A percentile compares a stretch with the other conserved stretches of the same genome.
These are phyloP conservation scores for Rhexocercosporidium sp. DNA, from an alignment of 2,329 filamentous ascomycete genomes.

Conservation along the genomic window DNA sequence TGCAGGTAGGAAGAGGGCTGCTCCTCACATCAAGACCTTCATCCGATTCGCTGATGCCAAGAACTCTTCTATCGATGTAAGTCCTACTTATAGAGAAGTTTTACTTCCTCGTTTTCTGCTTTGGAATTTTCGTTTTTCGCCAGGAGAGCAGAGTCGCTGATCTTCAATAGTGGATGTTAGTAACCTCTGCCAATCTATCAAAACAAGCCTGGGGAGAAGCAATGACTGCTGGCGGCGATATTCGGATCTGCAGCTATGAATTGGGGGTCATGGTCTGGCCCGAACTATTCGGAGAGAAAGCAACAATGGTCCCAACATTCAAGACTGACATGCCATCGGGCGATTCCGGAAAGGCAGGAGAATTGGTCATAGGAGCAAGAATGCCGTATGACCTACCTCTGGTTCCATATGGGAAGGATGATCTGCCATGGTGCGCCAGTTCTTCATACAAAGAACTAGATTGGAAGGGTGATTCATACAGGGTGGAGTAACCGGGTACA, in stretches of 20 bases:
- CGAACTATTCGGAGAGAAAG: conserved; percentile 52
- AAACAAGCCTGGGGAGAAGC: conserved; percentile 87
- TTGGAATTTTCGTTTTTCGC: too few species aligned
- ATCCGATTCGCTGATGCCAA: conserved; percentile 60
- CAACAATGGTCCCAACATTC: conserved; percentile 72
- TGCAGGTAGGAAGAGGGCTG: conserved; percentile 69
- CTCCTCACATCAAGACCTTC: conserved; percentile 91
- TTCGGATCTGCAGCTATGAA: conserved; percentile 82
- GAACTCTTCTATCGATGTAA: conserved; percentile 21
- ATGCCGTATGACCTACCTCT: conserved; percentile 86
- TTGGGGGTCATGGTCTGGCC: conserved; percentile 87
- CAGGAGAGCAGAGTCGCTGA: background rate
- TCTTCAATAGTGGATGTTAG: conserved; percentile 67
- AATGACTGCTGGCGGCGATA: conserved; percentile 58
- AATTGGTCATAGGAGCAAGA: conserved; percentile 67
- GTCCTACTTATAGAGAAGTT: background rate
- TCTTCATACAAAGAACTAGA: conserved; percentile 65
- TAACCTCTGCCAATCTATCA: conserved; percentile 91
- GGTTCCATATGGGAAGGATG: conserved; percentile 63
- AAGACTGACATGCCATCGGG: conserved; percentile 58
- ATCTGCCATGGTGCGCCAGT: conserved; percentile 80
- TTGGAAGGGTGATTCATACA: conserved; percentile 39
- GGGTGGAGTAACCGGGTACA: background rate
- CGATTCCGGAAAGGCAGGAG: conserved; percentile 36
- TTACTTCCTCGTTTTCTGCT: too few species aligned